Percentiles rank a stretch among this genome's conserved stretches.
phyloP scores from a whole-genome alignment of 352 stramenopile species.

The Phytophthora sojae region DNA sequence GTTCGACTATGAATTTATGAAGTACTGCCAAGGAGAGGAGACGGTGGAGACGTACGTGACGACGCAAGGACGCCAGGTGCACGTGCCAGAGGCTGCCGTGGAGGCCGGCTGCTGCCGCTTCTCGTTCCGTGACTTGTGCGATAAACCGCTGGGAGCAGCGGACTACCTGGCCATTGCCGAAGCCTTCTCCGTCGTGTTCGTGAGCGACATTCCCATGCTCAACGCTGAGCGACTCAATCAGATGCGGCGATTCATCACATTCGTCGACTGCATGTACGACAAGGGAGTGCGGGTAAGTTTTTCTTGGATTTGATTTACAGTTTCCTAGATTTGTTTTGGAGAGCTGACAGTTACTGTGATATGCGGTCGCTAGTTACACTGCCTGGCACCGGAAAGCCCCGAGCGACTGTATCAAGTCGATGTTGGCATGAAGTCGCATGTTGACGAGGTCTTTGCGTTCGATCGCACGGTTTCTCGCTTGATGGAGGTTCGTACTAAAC shows the following conservation, averaged over 20 bases:
- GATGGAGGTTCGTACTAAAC: constrained; percentile 59
- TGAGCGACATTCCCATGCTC: constrained; percentile 93
- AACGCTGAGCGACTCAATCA: constrained; percentile 91
- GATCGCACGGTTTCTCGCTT: constrained; percentile 89
- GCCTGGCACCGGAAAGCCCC: constrained; percentile 62
- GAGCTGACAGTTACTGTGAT: constrained; percentile 12
- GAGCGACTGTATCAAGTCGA: constrained; percentile 77
- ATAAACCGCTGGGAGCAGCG: constrained; percentile 90
- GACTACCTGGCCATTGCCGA: constrained; percentile 96
- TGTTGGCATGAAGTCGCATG: constrained; percentile 55
- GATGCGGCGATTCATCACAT: constrained; percentile 97
- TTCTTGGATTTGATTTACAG: constrained; percentile 1
- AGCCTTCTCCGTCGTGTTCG: constrained; percentile 87
- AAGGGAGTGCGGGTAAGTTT: constrained; percentile 71
- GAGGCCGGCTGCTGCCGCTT: constrained; percentile 83
- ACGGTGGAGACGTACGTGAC: constrained; percentile 57
- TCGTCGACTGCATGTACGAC: constrained; percentile 99
- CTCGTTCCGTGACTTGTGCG: constrained; percentile 97
- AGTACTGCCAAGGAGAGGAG: constrained; percentile 59
- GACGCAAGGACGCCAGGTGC: constrained; percentile 76
- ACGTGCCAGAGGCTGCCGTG: constrained; percentile 65
- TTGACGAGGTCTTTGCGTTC: constrained; percentile 89
- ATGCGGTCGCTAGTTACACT: constrained; percentile 67
- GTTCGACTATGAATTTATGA: constrained; percentile 77
- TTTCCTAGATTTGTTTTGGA: not conserved